These are phyloP conservation scores for Metschnikowia picachoensis DNA, from an alignment of 805 yeast species.

Conservation along the genomic window DNA sequence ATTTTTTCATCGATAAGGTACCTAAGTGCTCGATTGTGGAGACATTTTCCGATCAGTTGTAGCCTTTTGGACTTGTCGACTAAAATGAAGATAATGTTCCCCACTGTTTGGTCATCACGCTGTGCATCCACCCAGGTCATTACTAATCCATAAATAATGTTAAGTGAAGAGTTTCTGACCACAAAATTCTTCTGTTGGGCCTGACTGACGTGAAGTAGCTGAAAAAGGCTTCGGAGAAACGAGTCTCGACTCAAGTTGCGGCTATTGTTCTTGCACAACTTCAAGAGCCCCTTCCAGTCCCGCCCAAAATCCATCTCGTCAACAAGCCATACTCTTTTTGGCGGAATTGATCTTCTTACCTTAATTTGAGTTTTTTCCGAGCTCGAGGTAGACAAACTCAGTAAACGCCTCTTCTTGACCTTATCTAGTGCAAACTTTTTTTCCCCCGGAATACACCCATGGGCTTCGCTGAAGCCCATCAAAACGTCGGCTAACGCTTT, in stretches of 20 bases:
- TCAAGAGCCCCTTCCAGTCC: conserved; percentile 47
- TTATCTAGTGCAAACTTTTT: conserved; percentile 28
- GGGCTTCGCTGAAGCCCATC: conserved; percentile 51
- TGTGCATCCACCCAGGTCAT: conserved; percentile 47
- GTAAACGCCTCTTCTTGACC: conserved; percentile 22
- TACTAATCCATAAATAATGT: conserved; percentile 51
- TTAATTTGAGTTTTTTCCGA: conserved; percentile 5
- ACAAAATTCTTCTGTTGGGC: conserved; percentile 47
- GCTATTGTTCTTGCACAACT: conserved; percentile 40
- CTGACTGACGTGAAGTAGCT: conserved; percentile 26
- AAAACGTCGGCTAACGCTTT: conserved; percentile 47
- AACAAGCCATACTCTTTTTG: conserved; percentile 51
- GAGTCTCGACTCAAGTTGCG: conserved; percentile 21
- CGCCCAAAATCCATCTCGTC: conserved; percentile 49
- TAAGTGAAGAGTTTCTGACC: conserved; percentile 52
- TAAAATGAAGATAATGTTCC: conserved; percentile 43
- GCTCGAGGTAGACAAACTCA: conserved; percentile 12
- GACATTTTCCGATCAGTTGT: conserved; percentile 52
- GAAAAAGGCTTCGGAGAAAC: conserved; percentile 27
- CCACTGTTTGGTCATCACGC: conserved; percentile 20
- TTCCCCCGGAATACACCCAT: conserved; percentile 57
- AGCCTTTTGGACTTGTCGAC: conserved; percentile 53
- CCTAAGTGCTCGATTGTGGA: conserved; percentile 50
- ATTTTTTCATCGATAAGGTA: conserved; percentile 43
- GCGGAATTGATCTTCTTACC: conserved; percentile 16